A percentile compares a stretch with the other conserved stretches of the same genome.
Evolutionary conservation across 768 basidiomycete species (phyloP).

Genomic region (Sporobolomyces pararoseus): DNA sequence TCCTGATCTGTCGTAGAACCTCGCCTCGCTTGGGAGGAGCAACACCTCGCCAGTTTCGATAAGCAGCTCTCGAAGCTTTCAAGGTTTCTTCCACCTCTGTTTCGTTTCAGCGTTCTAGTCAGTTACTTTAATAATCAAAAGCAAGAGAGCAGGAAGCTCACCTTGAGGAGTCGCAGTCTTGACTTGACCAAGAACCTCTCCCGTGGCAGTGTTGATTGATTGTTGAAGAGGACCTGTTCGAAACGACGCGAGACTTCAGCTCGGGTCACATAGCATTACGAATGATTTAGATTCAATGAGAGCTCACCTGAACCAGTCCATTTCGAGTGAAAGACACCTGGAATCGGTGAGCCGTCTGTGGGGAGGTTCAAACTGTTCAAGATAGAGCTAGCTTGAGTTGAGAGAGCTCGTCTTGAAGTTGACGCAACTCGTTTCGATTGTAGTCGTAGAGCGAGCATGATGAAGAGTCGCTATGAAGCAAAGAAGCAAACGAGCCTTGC

Average conservation of each 20-base stretch:
- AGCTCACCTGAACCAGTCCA: constrained; percentile 21
- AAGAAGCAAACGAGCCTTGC: no score
- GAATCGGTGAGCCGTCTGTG: constrained; percentile 10
- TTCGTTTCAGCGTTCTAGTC: constrained; percentile 40
- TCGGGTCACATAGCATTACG: background rate
- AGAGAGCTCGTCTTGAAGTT: constrained; percentile 2
- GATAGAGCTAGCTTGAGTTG: background rate
- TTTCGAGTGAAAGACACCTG: constrained; percentile 20
- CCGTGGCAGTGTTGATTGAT: constrained; percentile 79
- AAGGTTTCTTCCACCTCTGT: constrained; percentile 67
- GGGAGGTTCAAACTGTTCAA: constrained; percentile 14
- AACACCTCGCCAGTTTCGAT: constrained; percentile 64
- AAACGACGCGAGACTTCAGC: background rate
- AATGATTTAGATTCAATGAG: background rate
- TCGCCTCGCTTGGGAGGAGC: constrained; percentile 87
- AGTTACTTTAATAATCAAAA: background rate
- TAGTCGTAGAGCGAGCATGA: constrained; percentile 4
- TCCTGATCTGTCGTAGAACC: constrained; percentile 78
- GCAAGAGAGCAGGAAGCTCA: background rate
- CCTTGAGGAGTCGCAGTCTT: constrained; percentile 59
- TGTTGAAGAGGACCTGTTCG: constrained; percentile 61
- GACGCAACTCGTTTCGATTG: no score
- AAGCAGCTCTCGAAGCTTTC: constrained; percentile 69
- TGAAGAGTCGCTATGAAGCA: no score
- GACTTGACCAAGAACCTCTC: constrained; percentile 65